These are phyloP conservation scores for Cutaneotrichosporon cyanovorans DNA, from an alignment of 1,284 basidiomycete species.

Conservation along the genomic window DNA sequence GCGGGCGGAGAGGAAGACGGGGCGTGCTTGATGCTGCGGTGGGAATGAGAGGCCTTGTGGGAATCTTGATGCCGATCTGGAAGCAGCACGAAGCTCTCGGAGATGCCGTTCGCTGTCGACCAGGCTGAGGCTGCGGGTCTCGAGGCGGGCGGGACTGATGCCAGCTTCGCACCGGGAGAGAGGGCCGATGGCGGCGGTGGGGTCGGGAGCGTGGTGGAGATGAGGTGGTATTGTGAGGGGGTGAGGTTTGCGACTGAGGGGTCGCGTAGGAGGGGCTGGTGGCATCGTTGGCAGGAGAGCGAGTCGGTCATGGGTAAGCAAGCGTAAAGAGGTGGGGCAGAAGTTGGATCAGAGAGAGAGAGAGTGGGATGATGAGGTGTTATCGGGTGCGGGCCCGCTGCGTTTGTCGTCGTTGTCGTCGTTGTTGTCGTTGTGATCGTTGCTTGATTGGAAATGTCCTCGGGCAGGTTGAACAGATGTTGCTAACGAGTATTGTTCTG, in stretches of 20 bases:
- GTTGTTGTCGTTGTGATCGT: no score
- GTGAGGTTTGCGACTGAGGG: conserved; percentile 72
- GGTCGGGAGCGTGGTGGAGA: conserved; percentile 60
- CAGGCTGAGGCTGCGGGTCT: conserved; percentile 26
- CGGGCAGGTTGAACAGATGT: no score
- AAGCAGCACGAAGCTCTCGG: conserved; percentile 81
- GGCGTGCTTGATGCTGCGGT: not conserved
- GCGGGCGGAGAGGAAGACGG: conserved; percentile 21
- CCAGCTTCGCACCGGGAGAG: conserved; percentile 53
- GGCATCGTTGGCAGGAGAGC: conserved; percentile 39
- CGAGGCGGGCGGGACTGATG: conserved; percentile 54
- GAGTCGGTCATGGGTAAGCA: conserved; percentile 20
- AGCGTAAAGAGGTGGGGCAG: no score
- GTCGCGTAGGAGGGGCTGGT: conserved; percentile 73
- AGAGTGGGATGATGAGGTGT: no score
- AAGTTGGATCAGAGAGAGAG: no score
- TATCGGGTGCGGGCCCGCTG: no score
- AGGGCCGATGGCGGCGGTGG: conserved; percentile 26
- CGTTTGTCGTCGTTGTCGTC: no score
- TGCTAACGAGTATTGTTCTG: no score
- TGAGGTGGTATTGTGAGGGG: conserved; percentile 76
- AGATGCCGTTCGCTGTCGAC: conserved; percentile 52
- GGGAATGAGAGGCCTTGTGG: not conserved
- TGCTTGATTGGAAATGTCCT: no score
- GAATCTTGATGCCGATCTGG: conserved; percentile 50